Base-by-base conservation (phyloP, 805 yeast genomes). In the Sugiyamaella smithiae region DNA sequence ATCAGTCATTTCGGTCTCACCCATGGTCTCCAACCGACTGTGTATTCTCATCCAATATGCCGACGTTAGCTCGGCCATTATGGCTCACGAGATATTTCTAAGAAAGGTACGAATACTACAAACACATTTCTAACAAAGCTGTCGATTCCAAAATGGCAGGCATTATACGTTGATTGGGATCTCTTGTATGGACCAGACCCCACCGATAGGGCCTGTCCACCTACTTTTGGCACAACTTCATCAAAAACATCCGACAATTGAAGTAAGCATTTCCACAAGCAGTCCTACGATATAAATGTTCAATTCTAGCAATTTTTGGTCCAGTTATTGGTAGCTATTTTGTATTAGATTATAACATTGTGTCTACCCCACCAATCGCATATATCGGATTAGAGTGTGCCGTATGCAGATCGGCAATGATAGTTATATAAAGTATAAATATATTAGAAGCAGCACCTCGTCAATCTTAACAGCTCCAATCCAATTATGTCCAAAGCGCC, bases 31-130 rank as follows among this genome's bases (percentile, higher is more conserved):
- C n/a, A 31, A 31, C 2, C 8, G n/a, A 5, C 42, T 47, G n/a
- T 28, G 57, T 12, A 48, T 55, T 24, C 36, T 45, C 3, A 49
- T 58, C 19, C 54, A 57, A 32, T 58, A 45, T 45, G 41, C 54
- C 6, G 58, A 58, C 37, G 56, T 54, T 8, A n/a, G 43, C 5
- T 38, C 52, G 20, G 62, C 62, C 3, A 57, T 58, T 9, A 12
- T 24, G n/a, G 59, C 58, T 14, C 16, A 35, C 11, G 38, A 35
- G 22, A 14, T 35, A 14, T 35, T 35, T 19, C 38, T 16, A 11
- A 14, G 22, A 11, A 14, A 20, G 16, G 38, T 35, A 19, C 9
- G 38, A n/a, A 11, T 4, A 19, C 4, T 29, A 16, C 12, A 29
- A 6, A 12, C 3, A 35, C 4, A 19, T 5, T 14, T 4, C 38